phyloP scores from a whole-genome alignment of 2,329 filamentous ascomycete species.

The Cladosporium phlei region DNA sequence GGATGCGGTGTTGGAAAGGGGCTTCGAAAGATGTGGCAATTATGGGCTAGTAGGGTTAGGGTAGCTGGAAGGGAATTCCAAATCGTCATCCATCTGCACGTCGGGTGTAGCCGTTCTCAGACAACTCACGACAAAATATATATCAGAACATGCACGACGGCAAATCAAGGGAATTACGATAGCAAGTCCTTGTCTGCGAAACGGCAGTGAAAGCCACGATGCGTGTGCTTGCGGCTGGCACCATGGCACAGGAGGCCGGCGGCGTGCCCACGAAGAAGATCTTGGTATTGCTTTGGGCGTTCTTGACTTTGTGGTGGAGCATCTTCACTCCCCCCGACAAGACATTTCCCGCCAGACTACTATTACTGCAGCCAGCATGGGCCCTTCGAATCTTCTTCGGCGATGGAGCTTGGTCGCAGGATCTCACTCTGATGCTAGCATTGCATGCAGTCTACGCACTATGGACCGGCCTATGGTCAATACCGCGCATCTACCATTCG shows the following conservation, averaged over 20 bases:
- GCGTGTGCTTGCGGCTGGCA: slow-evolving; percentile 3
- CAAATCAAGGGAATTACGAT: too few relatives aligned
- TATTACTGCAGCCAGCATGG: slow-evolving; percentile 31
- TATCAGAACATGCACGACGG: too few relatives aligned
- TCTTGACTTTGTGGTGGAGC: slow-evolving; percentile 27
- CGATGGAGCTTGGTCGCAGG: slow-evolving; percentile 25
- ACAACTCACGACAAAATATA: too few relatives aligned
- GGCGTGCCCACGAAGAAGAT: slow-evolving; percentile 6
- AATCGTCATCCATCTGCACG: too few relatives aligned
- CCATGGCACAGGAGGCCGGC: neutral
- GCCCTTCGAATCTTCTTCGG: slow-evolving; percentile 19
- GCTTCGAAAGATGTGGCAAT: too few relatives aligned
- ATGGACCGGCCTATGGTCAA: slow-evolving; percentile 23
- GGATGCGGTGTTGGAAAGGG: too few relatives aligned
- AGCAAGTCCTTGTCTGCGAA: too few relatives aligned
- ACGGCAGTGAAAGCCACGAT: neutral
- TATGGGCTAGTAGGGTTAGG: too few relatives aligned
- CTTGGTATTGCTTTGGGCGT: slow-evolving; percentile 20
- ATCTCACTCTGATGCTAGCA: slow-evolving; percentile 23
- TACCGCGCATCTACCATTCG: slow-evolving; percentile 12
- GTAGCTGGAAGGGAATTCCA: too few relatives aligned
- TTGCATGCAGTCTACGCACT: slow-evolving; percentile 24
- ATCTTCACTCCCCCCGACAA: slow-evolving; percentile 28
- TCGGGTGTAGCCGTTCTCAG: too few relatives aligned
- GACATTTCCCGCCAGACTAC: slow-evolving; percentile 27